Percentiles rank a stretch among this genome's conserved stretches.
Evolutionary conservation across 2,329 filamentous ascomycete species (phyloP).

Genomic region (Calonectria crousiana): DNA sequence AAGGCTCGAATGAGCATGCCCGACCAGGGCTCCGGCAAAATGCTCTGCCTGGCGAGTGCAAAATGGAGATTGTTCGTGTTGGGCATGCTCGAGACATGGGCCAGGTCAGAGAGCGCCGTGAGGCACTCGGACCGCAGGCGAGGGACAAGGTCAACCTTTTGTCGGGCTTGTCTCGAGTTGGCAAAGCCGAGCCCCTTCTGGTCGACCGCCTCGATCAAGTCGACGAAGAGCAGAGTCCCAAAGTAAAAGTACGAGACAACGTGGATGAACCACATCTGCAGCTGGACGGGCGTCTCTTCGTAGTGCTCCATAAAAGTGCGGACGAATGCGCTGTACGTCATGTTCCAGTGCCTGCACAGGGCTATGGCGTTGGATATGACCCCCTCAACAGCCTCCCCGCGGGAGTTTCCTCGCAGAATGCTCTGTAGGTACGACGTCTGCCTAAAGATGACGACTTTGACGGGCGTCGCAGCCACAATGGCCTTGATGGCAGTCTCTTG

Average conservation of each 20-base stretch:
- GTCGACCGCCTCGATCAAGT: slow-evolving; percentile 65
- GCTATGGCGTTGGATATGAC: slow-evolving; percentile 60
- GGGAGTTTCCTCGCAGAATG: slow-evolving; percentile 56
- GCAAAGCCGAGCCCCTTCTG: slow-evolving; percentile 46
- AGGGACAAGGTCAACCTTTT: slow-evolving; percentile 48
- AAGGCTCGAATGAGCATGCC: slow-evolving; percentile 66
- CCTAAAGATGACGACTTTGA: slow-evolving; percentile 70
- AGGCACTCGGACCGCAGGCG: slow-evolving; percentile 59
- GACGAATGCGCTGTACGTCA: slow-evolving; percentile 64
- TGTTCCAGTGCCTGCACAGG: slow-evolving; percentile 68
- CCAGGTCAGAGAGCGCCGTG: slow-evolving; percentile 61
- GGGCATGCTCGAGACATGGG: slow-evolving; percentile 56
- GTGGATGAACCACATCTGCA: slow-evolving; percentile 72
- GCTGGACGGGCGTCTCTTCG: slow-evolving; percentile 61
- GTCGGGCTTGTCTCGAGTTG: slow-evolving; percentile 42
- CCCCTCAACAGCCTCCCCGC: slow-evolving; percentile 58
- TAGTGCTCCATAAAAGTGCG: slow-evolving; percentile 63
- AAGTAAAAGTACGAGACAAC: slow-evolving; percentile 70
- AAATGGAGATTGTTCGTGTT: slow-evolving; percentile 60
- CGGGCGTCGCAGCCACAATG: slow-evolving; percentile 65
- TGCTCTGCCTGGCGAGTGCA: slow-evolving; percentile 64
- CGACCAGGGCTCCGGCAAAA: slow-evolving; percentile 73
- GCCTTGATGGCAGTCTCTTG: slow-evolving; percentile 62
- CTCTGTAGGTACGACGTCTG: slow-evolving; percentile 67
- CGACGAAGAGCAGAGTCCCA: slow-evolving; percentile 65